Evolutionary conservation across 2,329 filamentous ascomycete species (phyloP).

Genomic region (Xylaria sp.): DNA sequence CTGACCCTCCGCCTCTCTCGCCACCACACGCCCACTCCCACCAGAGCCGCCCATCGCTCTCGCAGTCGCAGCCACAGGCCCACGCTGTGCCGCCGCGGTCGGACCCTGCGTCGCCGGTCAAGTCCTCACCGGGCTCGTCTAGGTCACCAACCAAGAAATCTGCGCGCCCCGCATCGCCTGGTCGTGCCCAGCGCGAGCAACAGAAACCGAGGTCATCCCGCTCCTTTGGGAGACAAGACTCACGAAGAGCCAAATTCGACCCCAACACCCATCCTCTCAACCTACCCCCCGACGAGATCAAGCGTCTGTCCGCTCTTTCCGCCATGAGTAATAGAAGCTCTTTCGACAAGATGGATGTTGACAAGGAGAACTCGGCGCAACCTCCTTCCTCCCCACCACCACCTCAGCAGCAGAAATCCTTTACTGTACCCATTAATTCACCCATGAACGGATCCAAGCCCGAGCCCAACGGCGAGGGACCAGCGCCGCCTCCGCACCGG

Average conservation of each 20-base stretch:
- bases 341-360: constrained; percentile 73
- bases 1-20: constrained; percentile 39
- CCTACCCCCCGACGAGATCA: constrained; percentile 86
- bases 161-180: constrained; percentile 46
- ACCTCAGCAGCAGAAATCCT: constrained; percentile 51
- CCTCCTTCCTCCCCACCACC: constrained; percentile 64
- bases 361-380: constrained; percentile 68
- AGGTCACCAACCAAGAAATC: constrained; percentile 43
- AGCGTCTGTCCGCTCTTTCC: constrained; percentile 76
- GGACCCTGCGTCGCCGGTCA: constrained; percentile 45
- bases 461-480: constrained; percentile 58
- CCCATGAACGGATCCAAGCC: constrained; percentile 58
- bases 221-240: constrained; percentile 60
- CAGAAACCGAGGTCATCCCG: constrained; percentile 56
- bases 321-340: constrained; percentile 69
- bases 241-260: constrained; percentile 67
- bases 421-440: constrained; percentile 60
- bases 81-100: constrained; percentile 41
- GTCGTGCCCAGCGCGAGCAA: constrained; percentile 41
- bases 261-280: constrained; percentile 87
- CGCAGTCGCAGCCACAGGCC: constrained; percentile 21
- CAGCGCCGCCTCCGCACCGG: constrained; percentile 77
- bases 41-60: constrained; percentile 32
- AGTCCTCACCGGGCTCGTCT: constrained; percentile 35
- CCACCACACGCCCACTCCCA: constrained; percentile 37